Base-by-base conservation (phyloP, 768 basidiomycete genomes). In the Gymnopilus junonius region DNA sequence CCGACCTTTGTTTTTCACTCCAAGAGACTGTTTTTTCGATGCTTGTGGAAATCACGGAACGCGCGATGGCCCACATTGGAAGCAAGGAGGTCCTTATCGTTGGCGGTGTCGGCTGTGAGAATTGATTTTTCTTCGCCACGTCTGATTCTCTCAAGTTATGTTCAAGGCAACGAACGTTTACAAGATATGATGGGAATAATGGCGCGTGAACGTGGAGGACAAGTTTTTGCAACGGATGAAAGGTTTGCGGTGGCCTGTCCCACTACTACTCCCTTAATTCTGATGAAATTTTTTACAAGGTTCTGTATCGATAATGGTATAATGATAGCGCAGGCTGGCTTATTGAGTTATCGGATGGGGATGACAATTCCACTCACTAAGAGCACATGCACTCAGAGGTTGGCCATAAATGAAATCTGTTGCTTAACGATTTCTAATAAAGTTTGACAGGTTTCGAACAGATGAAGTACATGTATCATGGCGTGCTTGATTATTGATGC, bases 291-390 rank as follows among this genome's bases (percentile, higher is more conserved):
- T 61, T n/a, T 55, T 3, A 20, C 27, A 69, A 97, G 96, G 58
- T 99, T 97, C 76, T 99, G 97, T 76, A 99, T 99, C 63, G 97
- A 99, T 75, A 99, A 99, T 68, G 97, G 97, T 1, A 97, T 99
- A 68, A 99, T 99, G 97, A 99, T 99, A 58, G 97, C 97, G 2
- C 97, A 99, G 72, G 97, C 97, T 6, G 97, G 97, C 5, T 83
- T 99, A 29, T 82, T 99, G 37, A 88, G 90, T 65, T 95, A 87
- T 74, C 85, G 97, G 2, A 98, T 96, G 95, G 97, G 97, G 25
- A 83, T 88, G 64, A 76, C 78, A 50, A 98, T 95, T 0, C 84
- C 90, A 2, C 71, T 99, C 29, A 74, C 83, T 27, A 86, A 97
- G 71, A 95, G 90, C 58, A 91, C 87, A 34, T 96, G 94, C 71